phyloP scores from a whole-genome alignment of 345 rosid genomes.

The Luvunga scandens region DNA sequence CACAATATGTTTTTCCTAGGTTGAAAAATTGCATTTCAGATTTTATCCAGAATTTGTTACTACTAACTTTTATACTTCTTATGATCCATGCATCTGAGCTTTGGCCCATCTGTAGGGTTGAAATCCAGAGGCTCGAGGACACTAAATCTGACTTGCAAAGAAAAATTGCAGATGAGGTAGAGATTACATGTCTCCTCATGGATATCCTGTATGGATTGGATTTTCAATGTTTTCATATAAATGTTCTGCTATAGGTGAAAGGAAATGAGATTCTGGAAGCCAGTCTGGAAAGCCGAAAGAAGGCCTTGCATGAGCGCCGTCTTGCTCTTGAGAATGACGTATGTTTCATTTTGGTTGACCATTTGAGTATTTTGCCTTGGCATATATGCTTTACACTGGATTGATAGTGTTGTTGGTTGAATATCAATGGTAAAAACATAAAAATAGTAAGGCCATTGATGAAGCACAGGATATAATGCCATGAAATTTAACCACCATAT shows the following conservation, averaged over 20 bases:
- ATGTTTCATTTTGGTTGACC: slow-evolving; percentile 26
- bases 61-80: not conserved
- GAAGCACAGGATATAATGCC: not conserved
- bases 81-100: slow-evolving; percentile 6
- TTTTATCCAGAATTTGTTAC: not conserved
- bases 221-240: not conserved
- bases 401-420: not conserved
- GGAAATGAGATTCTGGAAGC: slow-evolving; percentile 59
- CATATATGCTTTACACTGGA: not conserved
- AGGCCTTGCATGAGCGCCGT: slow-evolving; percentile 59
- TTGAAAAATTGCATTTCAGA: not conserved
- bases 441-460: not conserved
- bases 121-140: slow-evolving; percentile 68
- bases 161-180: slow-evolving; percentile 71
- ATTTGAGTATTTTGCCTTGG: not conserved
- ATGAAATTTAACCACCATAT: not conserved
- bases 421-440: not conserved
- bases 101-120: slow-evolving; percentile 42
- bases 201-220: slow-evolving; percentile 4
- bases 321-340: slow-evolving; percentile 75
- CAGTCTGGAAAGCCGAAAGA: slow-evolving; percentile 62
- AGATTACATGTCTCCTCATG: not conserved
- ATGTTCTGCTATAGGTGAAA: slow-evolving; percentile 45
- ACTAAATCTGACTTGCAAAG: slow-evolving; percentile 58
- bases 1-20: not conserved